Evolutionary conservation across 2,329 filamentous ascomycete species (phyloP).

Genomic region (Hypoxylon sp.): DNA sequence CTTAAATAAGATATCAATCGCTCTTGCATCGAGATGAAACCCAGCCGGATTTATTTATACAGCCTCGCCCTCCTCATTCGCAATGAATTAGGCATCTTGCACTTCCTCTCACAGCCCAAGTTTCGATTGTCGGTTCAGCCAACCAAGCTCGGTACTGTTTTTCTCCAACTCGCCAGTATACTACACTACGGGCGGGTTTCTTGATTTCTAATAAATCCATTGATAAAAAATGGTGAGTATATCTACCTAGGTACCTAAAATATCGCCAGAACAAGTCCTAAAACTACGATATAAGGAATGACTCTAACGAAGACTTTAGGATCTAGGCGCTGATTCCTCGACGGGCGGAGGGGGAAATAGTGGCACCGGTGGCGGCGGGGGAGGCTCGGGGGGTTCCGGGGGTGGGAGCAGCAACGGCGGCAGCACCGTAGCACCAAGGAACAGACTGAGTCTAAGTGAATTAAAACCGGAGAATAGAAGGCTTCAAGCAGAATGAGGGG

Average conservation of each 20-base stretch:
- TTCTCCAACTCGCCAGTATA: background rate
- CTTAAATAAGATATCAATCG: background rate
- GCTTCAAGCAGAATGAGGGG: background rate
- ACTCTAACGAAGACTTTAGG: background rate
- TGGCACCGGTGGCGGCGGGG: background rate
- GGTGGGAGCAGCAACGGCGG: background rate
- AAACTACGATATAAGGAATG: background rate
- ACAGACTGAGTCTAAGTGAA: background rate
- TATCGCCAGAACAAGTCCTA: background rate
- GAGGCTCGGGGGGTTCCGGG: background rate
- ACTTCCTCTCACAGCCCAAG: background rate
- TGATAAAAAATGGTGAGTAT: background rate
- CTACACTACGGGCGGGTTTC: background rate
- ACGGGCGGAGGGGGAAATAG: background rate
- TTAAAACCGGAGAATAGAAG: background rate
- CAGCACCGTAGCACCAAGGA: background rate
- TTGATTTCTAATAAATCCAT: background rate
- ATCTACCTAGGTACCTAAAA: too few species aligned
- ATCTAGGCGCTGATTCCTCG: background rate
- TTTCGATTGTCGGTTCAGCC: background rate
- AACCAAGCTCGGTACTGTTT: background rate
- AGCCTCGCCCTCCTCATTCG: background rate
- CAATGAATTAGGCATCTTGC: background rate
- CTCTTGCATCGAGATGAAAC: background rate
- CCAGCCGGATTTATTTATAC: constrained; percentile 6